Evolutionary conservation across 2,329 filamentous ascomycete species (phyloP).

Genomic region (Aspergillus sp.): DNA sequence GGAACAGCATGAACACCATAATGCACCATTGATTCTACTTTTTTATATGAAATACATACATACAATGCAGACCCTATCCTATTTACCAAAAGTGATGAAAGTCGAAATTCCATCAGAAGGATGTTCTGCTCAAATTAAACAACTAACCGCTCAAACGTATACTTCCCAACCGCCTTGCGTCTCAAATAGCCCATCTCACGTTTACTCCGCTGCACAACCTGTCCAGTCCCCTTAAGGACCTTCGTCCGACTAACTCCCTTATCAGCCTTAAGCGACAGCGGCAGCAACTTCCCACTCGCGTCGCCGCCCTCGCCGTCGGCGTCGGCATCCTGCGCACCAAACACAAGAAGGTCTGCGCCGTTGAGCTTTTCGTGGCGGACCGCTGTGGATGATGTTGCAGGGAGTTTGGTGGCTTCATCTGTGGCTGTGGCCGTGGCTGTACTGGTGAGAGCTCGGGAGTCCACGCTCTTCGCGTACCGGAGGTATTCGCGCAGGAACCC

Average conservation of each 20-base stretch:
- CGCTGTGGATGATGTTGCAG: conserved; percentile 15
- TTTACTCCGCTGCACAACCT: conserved; percentile 66
- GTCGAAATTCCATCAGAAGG: neutral
- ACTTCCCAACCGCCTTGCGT: conserved; percentile 76
- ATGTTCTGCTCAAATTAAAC: conserved; percentile 46
- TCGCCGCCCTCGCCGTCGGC: conserved; percentile 31
- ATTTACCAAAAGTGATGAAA: too few relatives aligned
- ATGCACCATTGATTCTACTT: neutral
- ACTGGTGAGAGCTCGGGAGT: conserved; percentile 4
- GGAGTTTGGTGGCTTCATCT: conserved; percentile 2
- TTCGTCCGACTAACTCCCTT: conserved; percentile 46
- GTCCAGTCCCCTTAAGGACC: conserved; percentile 64
- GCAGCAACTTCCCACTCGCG: conserved; percentile 54
- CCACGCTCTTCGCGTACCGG: conserved; percentile 38
- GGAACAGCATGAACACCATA: neutral
- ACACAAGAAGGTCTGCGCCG: conserved; percentile 39
- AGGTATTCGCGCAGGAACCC: conserved; percentile 49
- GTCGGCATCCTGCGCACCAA: conserved; percentile 30
- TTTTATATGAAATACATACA: neutral
- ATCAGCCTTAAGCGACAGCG: conserved; percentile 69
- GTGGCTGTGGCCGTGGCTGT: neutral
- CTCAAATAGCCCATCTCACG: conserved; percentile 76
- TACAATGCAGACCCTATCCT: neutral
- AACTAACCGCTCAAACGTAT: conserved; percentile 76
- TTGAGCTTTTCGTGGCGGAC: conserved; percentile 40